These are phyloP conservation scores for Rhodocollybia butyracea DNA, from an alignment of 768 basidiomycete species.

Conservation along the genomic window DNA sequence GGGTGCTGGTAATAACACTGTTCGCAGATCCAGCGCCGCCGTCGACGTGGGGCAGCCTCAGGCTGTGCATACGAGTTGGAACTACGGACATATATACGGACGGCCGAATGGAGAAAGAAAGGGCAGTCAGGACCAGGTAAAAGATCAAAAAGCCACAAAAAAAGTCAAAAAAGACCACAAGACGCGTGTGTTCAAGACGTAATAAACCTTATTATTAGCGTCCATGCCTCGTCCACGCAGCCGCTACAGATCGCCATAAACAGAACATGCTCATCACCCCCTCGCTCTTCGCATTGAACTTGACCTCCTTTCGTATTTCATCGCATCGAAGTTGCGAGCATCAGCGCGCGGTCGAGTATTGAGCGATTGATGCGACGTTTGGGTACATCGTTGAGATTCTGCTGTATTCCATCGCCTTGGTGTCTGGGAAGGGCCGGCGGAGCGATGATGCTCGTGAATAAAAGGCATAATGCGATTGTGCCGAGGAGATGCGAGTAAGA, in stretches of 20 bases:
- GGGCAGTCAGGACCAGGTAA: too few species aligned
- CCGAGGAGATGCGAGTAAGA: slow-evolving; percentile 57
- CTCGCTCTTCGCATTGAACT: slow-evolving; percentile 98
- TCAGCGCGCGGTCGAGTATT: slow-evolving; percentile 91
- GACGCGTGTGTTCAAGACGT: slow-evolving; percentile 23
- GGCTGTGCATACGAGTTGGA: slow-evolving; percentile 80
- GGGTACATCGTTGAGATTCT: too few species aligned
- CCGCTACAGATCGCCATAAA: slow-evolving; percentile 99
- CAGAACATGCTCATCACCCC: slow-evolving; percentile 98
- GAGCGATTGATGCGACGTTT: too few species aligned
- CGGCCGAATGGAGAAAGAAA: too few species aligned
- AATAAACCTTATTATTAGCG: slow-evolving; percentile 97
- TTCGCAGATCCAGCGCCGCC: slow-evolving; percentile 81
- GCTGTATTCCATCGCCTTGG: slow-evolving; percentile 99
- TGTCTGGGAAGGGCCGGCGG: slow-evolving; percentile 94
- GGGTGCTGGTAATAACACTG: slow-evolving; percentile 95
- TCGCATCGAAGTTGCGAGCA: slow-evolving; percentile 97
- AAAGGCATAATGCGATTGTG: slow-evolving; percentile 77
- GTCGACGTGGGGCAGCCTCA: too few species aligned
- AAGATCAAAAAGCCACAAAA: slow-evolving; percentile 18
- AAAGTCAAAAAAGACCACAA: neutral
- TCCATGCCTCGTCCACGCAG: slow-evolving; percentile 92
- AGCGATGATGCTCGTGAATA: slow-evolving; percentile 73
- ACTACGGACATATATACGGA: slow-evolving; percentile 50
- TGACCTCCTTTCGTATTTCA: slow-evolving; percentile 94